A percentile compares a stretch with the other conserved stretches of the same genome.
These are phyloP conservation scores for Clitopilus hobsonii DNA, from an alignment of 768 basidiomycete genomes.

Conservation along the genomic window DNA sequence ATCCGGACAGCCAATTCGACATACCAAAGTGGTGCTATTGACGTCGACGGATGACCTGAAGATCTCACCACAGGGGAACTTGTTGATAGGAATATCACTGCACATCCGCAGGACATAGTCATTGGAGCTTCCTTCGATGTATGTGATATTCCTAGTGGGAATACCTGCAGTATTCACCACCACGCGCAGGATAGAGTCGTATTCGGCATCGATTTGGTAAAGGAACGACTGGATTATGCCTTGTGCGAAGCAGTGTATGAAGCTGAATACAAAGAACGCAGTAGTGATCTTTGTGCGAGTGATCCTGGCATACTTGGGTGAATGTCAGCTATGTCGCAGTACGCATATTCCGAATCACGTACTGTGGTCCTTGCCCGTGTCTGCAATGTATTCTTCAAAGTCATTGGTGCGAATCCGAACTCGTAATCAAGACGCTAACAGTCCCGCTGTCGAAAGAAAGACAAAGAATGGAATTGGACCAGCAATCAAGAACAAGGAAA, in stretches of 20 bases:
- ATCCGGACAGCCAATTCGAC: no score
- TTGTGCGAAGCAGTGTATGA: conserved; percentile 48
- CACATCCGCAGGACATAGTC: conserved; percentile 37
- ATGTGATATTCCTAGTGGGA: conserved; percentile 30
- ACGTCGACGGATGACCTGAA: conserved; percentile 22
- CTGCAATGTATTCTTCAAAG: background rate
- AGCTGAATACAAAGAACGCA: conserved; percentile 46
- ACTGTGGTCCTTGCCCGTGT: background rate
- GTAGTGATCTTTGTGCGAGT: conserved; percentile 34
- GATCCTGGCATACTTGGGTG: conserved; percentile 29
- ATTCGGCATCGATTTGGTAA: conserved; percentile 38
- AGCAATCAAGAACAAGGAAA: background rate
- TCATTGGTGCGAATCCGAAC: background rate
- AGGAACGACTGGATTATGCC: conserved; percentile 47
- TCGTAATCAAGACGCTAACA: background rate
- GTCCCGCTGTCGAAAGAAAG: background rate
- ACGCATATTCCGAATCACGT: background rate
- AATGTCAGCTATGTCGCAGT: background rate
- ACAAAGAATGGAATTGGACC: background rate
- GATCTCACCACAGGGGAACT: conserved; percentile 27
- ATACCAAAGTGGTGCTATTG: conserved; percentile 3
- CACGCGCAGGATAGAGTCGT: conserved; percentile 26
- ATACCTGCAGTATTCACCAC: conserved; percentile 34
- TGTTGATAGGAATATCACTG: conserved; percentile 35
- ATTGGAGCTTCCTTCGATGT: conserved; percentile 22